These are phyloP conservation scores for Arthrobotrys entomopaga DNA, from an alignment of 2,329 filamentous ascomycete genomes.

Conservation along the genomic window DNA sequence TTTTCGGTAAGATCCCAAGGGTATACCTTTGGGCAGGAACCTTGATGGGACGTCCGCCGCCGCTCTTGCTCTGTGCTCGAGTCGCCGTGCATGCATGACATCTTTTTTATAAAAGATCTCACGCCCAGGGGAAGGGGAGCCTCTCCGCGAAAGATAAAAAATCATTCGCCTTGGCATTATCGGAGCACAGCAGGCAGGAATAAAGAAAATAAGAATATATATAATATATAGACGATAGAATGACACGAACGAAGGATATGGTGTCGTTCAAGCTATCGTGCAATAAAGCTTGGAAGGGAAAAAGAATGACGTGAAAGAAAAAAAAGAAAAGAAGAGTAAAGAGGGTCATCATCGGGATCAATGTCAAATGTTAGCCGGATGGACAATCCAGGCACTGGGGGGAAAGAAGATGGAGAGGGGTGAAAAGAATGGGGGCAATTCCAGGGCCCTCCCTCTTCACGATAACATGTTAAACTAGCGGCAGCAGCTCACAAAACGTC, in stretches of 20 bases:
- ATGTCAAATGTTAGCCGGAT: not conserved
- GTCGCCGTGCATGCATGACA: slow-evolving; percentile 54
- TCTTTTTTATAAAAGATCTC: slow-evolving; percentile 44
- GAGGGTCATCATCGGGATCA: not conserved
- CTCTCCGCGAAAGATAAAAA: slow-evolving; percentile 1
- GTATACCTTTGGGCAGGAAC: slow-evolving; percentile 51
- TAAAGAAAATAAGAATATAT: too few relatives aligned
- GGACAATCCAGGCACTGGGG: slow-evolving; percentile 12
- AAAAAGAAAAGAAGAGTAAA: slow-evolving; percentile 11
- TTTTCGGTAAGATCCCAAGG: slow-evolving; percentile 54
- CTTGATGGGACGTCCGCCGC: slow-evolving; percentile 49
- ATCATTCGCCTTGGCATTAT: slow-evolving; percentile 10
- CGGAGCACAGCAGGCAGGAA: not conserved
- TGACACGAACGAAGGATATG: too few relatives aligned
- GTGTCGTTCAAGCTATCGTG: too few relatives aligned
- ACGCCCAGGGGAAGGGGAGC: slow-evolving; percentile 6
- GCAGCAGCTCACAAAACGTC: not conserved
- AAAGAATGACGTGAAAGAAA: not conserved
- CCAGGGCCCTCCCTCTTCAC: not conserved
- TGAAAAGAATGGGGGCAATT: slow-evolving; percentile 3
- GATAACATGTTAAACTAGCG: slow-evolving; percentile 12
- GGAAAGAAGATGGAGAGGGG: not conserved
- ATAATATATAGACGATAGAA: too few relatives aligned
- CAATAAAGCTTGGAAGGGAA: not conserved
- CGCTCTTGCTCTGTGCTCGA: slow-evolving; percentile 1